Conservation (phyloP, 1,284 basidiomycete genomes). For the Sporisorium exsertum region DNA sequence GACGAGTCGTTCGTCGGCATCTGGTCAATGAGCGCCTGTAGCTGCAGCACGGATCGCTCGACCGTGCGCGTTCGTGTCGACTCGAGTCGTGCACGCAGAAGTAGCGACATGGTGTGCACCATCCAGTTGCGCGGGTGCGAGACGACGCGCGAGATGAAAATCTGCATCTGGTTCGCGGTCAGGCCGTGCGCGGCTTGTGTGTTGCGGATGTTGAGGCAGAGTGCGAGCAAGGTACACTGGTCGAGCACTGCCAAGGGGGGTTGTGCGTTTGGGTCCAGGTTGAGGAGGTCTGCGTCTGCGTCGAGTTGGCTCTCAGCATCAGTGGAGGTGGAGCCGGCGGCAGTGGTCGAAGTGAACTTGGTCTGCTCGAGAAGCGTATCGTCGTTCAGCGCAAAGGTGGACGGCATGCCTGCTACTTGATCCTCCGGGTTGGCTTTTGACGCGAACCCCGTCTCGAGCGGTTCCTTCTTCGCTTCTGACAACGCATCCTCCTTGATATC, state of each 20-base stretch:
- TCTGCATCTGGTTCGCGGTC: slow-evolving; percentile 64
- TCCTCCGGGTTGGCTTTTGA: slow-evolving; percentile 49
- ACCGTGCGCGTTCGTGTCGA: slow-evolving; percentile 64
- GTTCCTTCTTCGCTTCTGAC: slow-evolving; percentile 15
- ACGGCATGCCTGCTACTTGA: slow-evolving; percentile 73
- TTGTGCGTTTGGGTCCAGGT: slow-evolving; percentile 85
- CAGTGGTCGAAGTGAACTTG: slow-evolving; percentile 78
- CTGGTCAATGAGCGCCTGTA: slow-evolving; percentile 68
- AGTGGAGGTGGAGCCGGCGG: slow-evolving; percentile 72
- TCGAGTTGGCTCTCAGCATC: slow-evolving; percentile 66
- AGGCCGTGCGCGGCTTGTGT: slow-evolving; percentile 68
- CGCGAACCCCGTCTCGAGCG: slow-evolving; percentile 50
- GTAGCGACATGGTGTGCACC: slow-evolving; percentile 68
- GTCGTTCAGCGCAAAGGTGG: slow-evolving; percentile 87
- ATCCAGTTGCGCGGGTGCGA: slow-evolving; percentile 66
- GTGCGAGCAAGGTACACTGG: slow-evolving; percentile 64
- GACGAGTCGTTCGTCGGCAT: slow-evolving; percentile 69
- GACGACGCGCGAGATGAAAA: slow-evolving; percentile 64
- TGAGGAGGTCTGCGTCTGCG: slow-evolving; percentile 62
- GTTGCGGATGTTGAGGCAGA: slow-evolving; percentile 67
- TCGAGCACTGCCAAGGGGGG: slow-evolving; percentile 72
- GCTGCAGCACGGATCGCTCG: slow-evolving; percentile 65
- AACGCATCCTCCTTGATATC: not conserved
- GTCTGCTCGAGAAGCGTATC: slow-evolving; percentile 96
- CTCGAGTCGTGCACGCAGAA: slow-evolving; percentile 66